phyloP scores from a whole-genome alignment of 208 protist species.

The Tritrichomonas foetus region DNA sequence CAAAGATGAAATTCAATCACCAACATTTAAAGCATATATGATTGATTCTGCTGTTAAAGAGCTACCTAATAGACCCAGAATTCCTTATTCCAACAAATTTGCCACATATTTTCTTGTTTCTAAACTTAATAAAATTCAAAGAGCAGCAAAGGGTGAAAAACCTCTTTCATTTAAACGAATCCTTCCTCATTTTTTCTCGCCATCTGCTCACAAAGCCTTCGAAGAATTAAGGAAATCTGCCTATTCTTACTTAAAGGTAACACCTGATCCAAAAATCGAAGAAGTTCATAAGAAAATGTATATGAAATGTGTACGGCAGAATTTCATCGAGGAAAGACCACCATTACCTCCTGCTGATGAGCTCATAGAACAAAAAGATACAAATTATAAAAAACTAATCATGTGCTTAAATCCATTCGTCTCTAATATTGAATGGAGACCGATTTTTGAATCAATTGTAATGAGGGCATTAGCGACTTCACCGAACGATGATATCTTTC shows the following conservation, averaged over 20 bases:
- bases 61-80: not conserved
- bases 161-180: not conserved
- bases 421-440: not conserved
- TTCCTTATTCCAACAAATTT: not conserved
- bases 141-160: not conserved
- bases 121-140: not conserved
- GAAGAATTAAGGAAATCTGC: not conserved
- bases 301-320: not conserved
- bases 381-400: not conserved
- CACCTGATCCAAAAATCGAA: not conserved
- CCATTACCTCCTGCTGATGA: not conserved
- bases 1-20: not conserved
- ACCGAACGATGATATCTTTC: not conserved
- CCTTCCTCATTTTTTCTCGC: not conserved
- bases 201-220: not conserved
- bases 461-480: not conserved
- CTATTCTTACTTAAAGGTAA: not conserved
- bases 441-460: not conserved
- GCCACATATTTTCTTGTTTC: not conserved
- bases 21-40: not conserved
- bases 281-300: not conserved
- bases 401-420: not conserved
- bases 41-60: not conserved
- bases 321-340: not conserved
- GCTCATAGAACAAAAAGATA: not conserved